These are phyloP conservation scores for Arabidopsis arenosa DNA, from an alignment of 345 rosid species.

Conservation along the genomic window DNA sequence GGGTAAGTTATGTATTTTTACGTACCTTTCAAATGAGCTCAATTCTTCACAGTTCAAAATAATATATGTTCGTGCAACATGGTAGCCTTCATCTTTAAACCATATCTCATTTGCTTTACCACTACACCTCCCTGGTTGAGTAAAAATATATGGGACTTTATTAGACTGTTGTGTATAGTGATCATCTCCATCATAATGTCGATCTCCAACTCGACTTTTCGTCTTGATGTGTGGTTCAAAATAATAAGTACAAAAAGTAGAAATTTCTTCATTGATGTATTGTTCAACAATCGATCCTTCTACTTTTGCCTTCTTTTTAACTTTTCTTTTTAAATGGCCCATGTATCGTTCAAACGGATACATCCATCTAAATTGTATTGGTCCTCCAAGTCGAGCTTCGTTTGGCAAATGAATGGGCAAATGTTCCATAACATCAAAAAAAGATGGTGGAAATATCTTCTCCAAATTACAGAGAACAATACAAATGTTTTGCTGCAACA, in stretches of 20 bases:
- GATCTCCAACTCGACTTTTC: not conserved
- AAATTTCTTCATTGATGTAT: not conserved
- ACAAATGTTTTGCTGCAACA: not conserved
- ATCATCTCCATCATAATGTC: not conserved
- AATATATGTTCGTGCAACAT: not conserved
- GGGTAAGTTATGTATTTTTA: not conserved
- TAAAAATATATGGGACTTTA: not conserved
- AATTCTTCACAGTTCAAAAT: not conserved
- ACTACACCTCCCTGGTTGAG: not conserved
- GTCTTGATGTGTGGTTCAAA: not conserved
- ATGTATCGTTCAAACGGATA: not conserved
- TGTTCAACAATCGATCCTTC: not conserved
- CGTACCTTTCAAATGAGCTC: not conserved
- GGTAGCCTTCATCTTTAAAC: not conserved
- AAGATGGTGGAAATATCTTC: not conserved
- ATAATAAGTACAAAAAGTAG: not conserved
- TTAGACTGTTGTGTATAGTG: not conserved
- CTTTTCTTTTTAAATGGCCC: not conserved
- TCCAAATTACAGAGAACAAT: not conserved
- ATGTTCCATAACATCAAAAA: constrained; percentile 3
- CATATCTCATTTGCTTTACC: not conserved
- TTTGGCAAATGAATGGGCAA: constrained; percentile 3
- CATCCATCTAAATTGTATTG: constrained; percentile 12
- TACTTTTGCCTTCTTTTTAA: not conserved
- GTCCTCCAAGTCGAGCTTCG: not conserved